These are phyloP conservation scores for Arthrocladium fulminans DNA, from an alignment of 2,329 filamentous ascomycete genomes.

Conservation along the genomic window DNA sequence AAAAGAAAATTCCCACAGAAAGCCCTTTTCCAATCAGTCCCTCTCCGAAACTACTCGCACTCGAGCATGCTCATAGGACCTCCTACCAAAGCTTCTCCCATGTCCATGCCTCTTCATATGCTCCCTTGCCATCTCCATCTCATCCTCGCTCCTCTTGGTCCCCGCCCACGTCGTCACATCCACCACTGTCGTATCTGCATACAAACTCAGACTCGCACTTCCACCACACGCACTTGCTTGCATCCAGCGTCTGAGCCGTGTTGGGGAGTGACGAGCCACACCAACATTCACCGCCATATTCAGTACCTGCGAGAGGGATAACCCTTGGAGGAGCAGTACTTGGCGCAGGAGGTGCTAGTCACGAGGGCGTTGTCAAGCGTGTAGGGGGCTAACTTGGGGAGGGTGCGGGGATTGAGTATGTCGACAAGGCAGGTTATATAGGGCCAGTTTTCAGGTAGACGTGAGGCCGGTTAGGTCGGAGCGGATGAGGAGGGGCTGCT, in stretches of 20 bases:
- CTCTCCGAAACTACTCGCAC: too few species aligned
- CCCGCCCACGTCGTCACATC: slow-evolving; percentile 1
- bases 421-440: slow-evolving; percentile 37
- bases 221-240: slow-evolving; percentile 40
- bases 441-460: slow-evolving; percentile 10
- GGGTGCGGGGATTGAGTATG: slow-evolving; percentile 30
- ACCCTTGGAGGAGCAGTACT: slow-evolving; percentile 40
- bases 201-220: slow-evolving; percentile 18
- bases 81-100: not conserved
- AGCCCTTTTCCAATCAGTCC: too few species aligned
- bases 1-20: too few species aligned
- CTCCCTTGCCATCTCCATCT: slow-evolving; percentile 10
- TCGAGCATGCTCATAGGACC: too few species aligned
- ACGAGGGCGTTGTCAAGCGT: slow-evolving; percentile 27
- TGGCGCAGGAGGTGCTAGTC: slow-evolving; percentile 41
- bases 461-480: not conserved
- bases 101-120: slow-evolving; percentile 8
- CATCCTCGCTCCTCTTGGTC: slow-evolving; percentile 2
- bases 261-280: slow-evolving; percentile 32
- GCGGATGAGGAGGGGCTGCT: not conserved
- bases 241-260: slow-evolving; percentile 5
- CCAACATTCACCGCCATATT: slow-evolving; percentile 42
- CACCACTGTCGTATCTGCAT: not conserved
- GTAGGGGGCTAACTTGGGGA: slow-evolving; percentile 36
- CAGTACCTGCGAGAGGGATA: slow-evolving; percentile 42